phyloP scores from a whole-genome alignment of 805 yeast genomes.

The Torulaspora indica region DNA sequence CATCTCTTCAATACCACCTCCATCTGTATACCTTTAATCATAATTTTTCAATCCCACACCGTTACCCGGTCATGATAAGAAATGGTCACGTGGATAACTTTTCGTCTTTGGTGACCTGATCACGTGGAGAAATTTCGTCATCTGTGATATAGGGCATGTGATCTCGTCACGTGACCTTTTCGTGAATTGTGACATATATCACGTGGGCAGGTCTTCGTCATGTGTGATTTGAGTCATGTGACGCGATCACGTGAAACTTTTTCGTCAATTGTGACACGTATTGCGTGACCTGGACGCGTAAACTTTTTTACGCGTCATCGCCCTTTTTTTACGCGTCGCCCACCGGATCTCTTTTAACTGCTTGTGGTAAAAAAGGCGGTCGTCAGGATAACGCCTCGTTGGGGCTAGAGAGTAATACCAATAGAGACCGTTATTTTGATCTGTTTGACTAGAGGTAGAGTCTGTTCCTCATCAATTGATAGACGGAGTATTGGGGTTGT shows the following conservation, averaged over 20 bases:
- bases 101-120: too few relatives aligned
- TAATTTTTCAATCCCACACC: not conserved
- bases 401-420: not conserved
- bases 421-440: not conserved
- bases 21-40: not conserved
- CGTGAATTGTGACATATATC: not conserved
- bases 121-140: too few relatives aligned
- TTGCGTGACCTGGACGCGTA: constrained; percentile 1
- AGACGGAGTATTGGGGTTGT: not conserved
- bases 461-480: not conserved
- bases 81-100: not conserved
- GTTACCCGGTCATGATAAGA: not conserved
- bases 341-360: constrained; percentile 9
- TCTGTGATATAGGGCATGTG: too few relatives aligned
- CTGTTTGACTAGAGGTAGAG: not conserved
- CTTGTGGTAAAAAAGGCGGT: constrained; percentile 6
- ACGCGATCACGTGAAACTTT: too few relatives aligned
- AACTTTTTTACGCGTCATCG: constrained; percentile 8
- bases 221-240: not conserved
- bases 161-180: too few relatives aligned
- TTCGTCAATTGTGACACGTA: too few relatives aligned
- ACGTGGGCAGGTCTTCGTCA: not conserved
- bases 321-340: constrained; percentile 1
- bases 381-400: constrained; percentile 4
- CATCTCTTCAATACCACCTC: not conserved